Conservation (phyloP, 352 stramenopile genomes). For the Globisporangium yorkense region DNA sequence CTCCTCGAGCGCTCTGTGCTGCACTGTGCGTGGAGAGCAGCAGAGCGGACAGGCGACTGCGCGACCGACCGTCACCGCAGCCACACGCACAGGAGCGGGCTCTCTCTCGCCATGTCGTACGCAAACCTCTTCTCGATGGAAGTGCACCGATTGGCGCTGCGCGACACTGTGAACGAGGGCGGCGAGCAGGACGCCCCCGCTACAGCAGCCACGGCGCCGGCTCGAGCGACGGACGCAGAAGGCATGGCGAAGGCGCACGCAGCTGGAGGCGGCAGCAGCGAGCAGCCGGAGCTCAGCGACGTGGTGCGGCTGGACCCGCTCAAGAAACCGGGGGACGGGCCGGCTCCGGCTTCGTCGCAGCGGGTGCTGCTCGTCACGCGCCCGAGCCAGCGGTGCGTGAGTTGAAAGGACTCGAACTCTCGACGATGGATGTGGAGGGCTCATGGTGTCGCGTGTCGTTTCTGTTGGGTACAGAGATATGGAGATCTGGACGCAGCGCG, state of each 20-base stretch:
- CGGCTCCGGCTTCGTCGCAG: slow-evolving; percentile 19
- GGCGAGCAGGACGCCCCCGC: slow-evolving; percentile 15
- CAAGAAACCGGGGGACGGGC: background rate
- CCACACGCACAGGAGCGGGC: background rate
- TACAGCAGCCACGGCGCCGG: background rate
- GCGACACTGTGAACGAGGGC: slow-evolving; percentile 61
- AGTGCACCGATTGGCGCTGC: slow-evolving; percentile 60
- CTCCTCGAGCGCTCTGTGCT: no score
- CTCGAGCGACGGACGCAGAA: background rate
- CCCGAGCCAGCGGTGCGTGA: slow-evolving; percentile 52
- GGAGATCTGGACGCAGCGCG: slow-evolving; percentile 74
- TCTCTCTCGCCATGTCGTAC: slow-evolving; percentile 12
- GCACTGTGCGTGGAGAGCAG: no score
- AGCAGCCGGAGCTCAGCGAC: slow-evolving; percentile 12
- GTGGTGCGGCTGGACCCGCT: slow-evolving; percentile 12
- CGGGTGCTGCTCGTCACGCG: slow-evolving; percentile 68
- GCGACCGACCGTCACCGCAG: no score
- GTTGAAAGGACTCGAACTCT: background rate
- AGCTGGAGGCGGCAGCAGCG: background rate
- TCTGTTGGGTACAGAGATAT: slow-evolving; percentile 42
- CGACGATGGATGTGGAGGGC: background rate
- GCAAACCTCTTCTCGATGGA: slow-evolving; percentile 34
- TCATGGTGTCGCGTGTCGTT: background rate
- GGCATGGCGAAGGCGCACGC: background rate
- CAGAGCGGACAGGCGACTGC: background rate